Base-by-base conservation (phyloP, 139 green algal species). In the Coelastrella sp. region DNA sequence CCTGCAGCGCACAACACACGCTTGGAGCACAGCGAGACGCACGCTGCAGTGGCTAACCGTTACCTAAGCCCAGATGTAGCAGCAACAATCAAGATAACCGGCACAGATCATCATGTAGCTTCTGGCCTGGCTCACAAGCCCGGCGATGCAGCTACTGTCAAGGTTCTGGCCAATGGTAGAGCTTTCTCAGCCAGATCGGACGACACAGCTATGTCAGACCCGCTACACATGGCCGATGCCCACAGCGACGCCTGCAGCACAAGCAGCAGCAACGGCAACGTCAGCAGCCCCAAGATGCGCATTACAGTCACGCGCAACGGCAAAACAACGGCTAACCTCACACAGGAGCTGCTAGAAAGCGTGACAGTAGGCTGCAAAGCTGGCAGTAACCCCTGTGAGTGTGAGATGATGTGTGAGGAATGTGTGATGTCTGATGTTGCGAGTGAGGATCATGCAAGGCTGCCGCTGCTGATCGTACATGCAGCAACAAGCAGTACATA, bases 381-480 rank as follows among this genome's bases (percentile, higher is more conserved):
- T 20, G n/a, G 54, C 77, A 73, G 19, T 8, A 7, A 85, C 23
- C 7, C 54, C 14, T 65, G 54, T 17, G 47, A 60, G 32, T 3
- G 13, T 22, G n/a, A 60, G n/a, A 22, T 82, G n/a, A 20, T 74
- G 59, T 86, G 58, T 75, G 81, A 87, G 61, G 81, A 68, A 3
- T 65, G 17, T 8, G 23, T 17, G 8, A 54, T 57, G 8, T 57
- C 22, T 4, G 81, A 76, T 57, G 74, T 7, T 5, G 8, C 5
- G 13, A 5, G 14, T 77, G 47, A 64, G 57, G 19, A 65, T n/a
- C 74, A n/a, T 16, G 14, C 32, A 56, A 47, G 77, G 20, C 68
- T 66, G 66, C 79, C 80, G 71, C 68, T 88, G 80, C 77, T 91
- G 66, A 92, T 93, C 74, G 89, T 93, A n/a, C 90, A 93, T 68